Base-by-base conservation (phyloP, 1,284 basidiomycete genomes). In the Cystobasidiaceae sp. region DNA sequence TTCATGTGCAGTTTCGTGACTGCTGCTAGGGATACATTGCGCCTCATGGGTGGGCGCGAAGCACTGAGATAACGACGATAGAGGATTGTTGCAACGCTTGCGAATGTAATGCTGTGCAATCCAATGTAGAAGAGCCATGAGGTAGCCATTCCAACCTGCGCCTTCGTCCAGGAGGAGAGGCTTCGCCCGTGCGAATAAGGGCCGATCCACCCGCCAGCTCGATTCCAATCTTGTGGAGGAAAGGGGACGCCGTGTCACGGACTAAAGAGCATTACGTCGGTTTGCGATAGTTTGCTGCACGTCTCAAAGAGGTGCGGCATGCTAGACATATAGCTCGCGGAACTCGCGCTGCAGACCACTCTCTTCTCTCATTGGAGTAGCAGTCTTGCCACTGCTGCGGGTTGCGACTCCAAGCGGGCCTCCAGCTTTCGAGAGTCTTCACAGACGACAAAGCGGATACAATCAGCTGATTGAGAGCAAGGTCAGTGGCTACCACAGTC, bases 261-360 rank as follows among this genome's bases (percentile, higher is more conserved):
- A 34, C 4, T 6, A 46, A 23, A 46, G 11, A 11, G 13, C 13
- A 13, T 13, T 23, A 46, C 23, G 30, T 19, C 8, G 28, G 8
- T 13, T 50, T 28, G 48, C 11, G 11, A 11, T 28, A 27, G 15
- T n/a, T n/a, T n/a, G n/a, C n/a, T n/a, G n/a, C n/a, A n/a, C n/a
- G n/a, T n/a, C n/a, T n/a, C 43, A 23, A 44, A 17, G 43, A 44
- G 4, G 43, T 23, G 19, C 19, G 19, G 25, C 44, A 23, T 9
- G 13, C 23, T 34, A 63, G 21, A 63, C 61, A 43, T 55, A 64
- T 11, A 64, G 61, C 52, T 64, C 61, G 33, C 41, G 44, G 44
- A 64, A 64, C 44, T 64, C 61, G 21, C 61, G 51, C 32, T 64
- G 61, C 13, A 64, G 49, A 21, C 51, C 61, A 28, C 33, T 33